Conservation (phyloP, 192 early-diverging fungal species). For the Coemansia sp. region DNA sequence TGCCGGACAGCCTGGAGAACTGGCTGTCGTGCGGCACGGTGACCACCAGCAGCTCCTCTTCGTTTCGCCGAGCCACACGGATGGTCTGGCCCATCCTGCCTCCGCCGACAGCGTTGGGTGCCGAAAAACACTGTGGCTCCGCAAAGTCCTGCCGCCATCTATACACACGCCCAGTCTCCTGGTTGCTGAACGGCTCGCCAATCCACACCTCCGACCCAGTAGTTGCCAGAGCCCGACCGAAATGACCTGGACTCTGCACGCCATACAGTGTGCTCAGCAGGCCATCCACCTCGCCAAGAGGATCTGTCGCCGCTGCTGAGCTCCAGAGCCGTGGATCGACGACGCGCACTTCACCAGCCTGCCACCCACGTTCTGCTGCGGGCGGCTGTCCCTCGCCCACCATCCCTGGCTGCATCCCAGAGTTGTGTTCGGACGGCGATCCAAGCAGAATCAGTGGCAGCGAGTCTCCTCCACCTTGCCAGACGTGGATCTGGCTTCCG, state of each 20-base stretch:
- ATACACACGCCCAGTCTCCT: constrained; percentile 39
- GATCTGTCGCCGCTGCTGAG: background rate
- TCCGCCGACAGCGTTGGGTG: constrained; percentile 11
- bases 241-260: constrained; percentile 47
- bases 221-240: constrained; percentile 41
- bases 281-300: constrained; percentile 4
- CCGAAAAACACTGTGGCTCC: constrained; percentile 20
- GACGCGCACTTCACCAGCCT: constrained; percentile 48
- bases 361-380: constrained; percentile 43
- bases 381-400: constrained; percentile 3
- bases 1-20: constrained; percentile 36
- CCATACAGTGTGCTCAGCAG: constrained; percentile 34
- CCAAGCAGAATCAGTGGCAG: constrained; percentile 35
- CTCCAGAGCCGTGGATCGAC: constrained; percentile 36
- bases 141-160: constrained; percentile 17
- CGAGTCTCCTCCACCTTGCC: constrained; percentile 3
- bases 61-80: background rate
- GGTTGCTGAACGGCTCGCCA: constrained; percentile 46
- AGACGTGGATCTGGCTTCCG: constrained; percentile 46
- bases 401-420: background rate
- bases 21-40: constrained; percentile 46
- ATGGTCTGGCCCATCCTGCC: constrained; percentile 34
- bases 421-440: constrained; percentile 42
- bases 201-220: constrained; percentile 38
- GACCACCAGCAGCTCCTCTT: constrained; percentile 22